Evolutionary conservation across 805 yeast genomes (phyloP).

Genomic region (Ascoidea rubescens): DNA sequence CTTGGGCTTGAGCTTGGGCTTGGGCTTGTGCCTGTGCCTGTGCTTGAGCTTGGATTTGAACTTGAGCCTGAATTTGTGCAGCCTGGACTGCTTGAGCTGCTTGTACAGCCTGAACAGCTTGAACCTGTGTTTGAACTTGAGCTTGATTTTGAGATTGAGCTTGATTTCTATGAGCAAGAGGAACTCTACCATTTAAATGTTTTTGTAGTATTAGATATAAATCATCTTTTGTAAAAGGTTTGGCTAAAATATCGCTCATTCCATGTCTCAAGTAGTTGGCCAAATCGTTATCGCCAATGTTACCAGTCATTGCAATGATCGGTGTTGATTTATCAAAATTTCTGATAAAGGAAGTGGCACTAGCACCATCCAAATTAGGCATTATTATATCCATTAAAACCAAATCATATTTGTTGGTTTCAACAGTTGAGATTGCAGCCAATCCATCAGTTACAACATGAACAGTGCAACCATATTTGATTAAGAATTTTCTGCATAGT

Average conservation of each 20-base stretch:
- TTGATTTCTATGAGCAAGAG: constrained; percentile 15
- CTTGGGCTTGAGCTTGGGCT: neutral
- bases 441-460: constrained; percentile 89
- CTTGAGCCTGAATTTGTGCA: neutral
- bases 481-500: constrained; percentile 67
- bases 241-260: constrained; percentile 83
- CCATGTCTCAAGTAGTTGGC: constrained; percentile 76
- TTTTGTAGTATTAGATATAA: constrained; percentile 66
- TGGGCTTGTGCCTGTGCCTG: neutral
- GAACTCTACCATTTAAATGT: constrained; percentile 40
- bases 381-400: constrained; percentile 81
- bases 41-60: neutral
- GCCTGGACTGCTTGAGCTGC: neutral
- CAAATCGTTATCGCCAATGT: constrained; percentile 69
- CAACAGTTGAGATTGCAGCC: constrained; percentile 69
- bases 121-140: neutral
- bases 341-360: constrained; percentile 82
- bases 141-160: constrained; percentile 11
- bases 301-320: constrained; percentile 89
- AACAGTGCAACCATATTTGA: constrained; percentile 83
- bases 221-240: constrained; percentile 86
- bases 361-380: constrained; percentile 82
- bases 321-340: constrained; percentile 78
- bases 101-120: neutral
- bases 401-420: constrained; percentile 56